Conservation (phyloP, 1,139 yeast genomes). For the Geotrichum aggregatum region DNA sequence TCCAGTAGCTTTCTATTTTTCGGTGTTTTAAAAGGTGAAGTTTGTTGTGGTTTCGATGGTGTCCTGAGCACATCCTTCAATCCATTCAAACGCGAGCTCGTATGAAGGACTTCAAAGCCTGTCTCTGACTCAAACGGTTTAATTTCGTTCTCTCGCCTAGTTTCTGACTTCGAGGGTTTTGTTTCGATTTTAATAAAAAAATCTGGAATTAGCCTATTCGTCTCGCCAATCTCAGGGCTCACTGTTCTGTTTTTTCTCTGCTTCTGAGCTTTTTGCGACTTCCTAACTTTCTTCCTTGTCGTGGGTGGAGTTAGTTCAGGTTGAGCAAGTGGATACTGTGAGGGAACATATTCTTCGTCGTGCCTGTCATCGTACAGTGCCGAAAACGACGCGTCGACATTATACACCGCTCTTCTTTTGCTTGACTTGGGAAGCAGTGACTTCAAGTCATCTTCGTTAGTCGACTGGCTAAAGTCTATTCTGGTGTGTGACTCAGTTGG, state of each 20-base stretch:
- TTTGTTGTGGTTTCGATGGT: not conserved
- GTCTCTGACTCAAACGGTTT: too few relatives aligned
- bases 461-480: too few relatives aligned
- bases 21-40: constrained; percentile 4
- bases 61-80: not conserved
- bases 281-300: not conserved
- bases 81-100: too few relatives aligned
- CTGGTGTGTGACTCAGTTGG: too few relatives aligned
- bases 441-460: too few relatives aligned
- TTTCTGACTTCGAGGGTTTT: not conserved
- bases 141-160: not conserved
- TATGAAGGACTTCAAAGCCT: too few relatives aligned
- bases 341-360: constrained; percentile 11
- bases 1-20: not conserved
- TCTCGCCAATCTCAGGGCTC: constrained; percentile 3
- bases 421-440: not conserved
- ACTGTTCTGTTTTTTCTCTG: not conserved
- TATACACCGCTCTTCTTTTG: not conserved
- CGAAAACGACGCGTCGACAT: constrained; percentile 4
- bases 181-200: not conserved
- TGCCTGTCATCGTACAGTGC: not conserved
- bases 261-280: too few relatives aligned
- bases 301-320: not conserved
- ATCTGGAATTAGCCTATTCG: constrained; percentile 1
- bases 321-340: not conserved